Percentiles rank a stretch among this genome's conserved stretches.
Conservation (phyloP, 2,329 filamentous ascomycete species). For the Trichothecium roseum region DNA sequence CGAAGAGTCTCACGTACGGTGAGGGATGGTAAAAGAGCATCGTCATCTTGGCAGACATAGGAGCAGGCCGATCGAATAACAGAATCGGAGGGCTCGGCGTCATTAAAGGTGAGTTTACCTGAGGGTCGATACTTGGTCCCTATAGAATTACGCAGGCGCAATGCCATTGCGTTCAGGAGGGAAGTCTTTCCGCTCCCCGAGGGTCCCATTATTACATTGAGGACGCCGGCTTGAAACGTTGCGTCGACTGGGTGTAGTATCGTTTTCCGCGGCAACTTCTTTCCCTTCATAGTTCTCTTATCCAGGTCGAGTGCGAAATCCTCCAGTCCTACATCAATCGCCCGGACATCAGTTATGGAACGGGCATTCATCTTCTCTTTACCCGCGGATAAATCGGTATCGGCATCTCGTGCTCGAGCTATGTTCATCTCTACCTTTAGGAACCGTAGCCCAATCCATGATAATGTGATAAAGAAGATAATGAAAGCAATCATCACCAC, state of each 20-base stretch:
- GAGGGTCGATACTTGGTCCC: conserved; percentile 50
- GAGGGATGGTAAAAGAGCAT: conserved; percentile 61
- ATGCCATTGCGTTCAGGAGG: conserved; percentile 62
- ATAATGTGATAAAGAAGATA: conserved; percentile 50
- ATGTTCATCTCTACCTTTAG: conserved; percentile 60
- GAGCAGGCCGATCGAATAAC: conserved; percentile 65
- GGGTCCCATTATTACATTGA: conserved; percentile 75
- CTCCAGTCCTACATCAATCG: conserved; percentile 55
- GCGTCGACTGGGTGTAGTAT: conserved; percentile 60
- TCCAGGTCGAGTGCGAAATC: conserved; percentile 54
- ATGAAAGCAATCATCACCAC: conserved; percentile 51
- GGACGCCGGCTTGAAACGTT: conserved; percentile 54
- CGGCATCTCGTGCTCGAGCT: conserved; percentile 47
- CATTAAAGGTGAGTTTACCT: conserved; percentile 61
- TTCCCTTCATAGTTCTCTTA: conserved; percentile 44
- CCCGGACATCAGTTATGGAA: conserved; percentile 40
- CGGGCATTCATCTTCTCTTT: conserved; percentile 57
- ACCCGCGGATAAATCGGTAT: conserved; percentile 54
- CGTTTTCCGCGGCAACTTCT: conserved; percentile 39
- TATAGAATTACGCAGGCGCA: conserved; percentile 51
- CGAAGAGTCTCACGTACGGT: conserved; percentile 66
- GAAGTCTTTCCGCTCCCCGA: conserved; percentile 71
- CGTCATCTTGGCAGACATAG: conserved; percentile 71
- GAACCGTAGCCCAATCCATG: conserved; percentile 52
- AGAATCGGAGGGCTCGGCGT: conserved; percentile 52